Evolutionary conservation across 805 yeast genomes (phyloP).

Genomic region (Starmerella bombicola): DNA sequence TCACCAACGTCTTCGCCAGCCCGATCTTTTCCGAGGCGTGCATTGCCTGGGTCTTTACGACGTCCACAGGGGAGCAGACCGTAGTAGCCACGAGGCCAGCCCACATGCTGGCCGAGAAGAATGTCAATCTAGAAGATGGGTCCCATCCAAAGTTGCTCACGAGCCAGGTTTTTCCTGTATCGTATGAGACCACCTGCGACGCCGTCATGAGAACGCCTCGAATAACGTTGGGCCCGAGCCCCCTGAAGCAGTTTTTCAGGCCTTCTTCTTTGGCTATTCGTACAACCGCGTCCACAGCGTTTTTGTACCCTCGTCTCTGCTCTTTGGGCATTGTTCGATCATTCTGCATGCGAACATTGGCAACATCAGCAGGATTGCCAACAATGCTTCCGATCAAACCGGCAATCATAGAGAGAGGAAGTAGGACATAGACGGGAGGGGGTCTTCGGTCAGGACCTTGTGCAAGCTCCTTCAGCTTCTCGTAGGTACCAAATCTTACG

Average conservation of each 20-base stretch:
- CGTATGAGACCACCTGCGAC: constrained; percentile 80
- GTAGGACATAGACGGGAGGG: constrained; percentile 46
- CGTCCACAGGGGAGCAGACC: constrained; percentile 86
- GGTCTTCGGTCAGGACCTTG: constrained; percentile 24
- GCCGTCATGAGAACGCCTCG: constrained; percentile 85
- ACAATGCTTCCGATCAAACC: constrained; percentile 76
- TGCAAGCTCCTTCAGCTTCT: constrained; percentile 46
- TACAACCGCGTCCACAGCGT: constrained; percentile 64
- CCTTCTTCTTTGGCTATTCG: constrained; percentile 54
- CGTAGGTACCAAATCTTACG: constrained; percentile 78
- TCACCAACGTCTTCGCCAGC: constrained; percentile 39
- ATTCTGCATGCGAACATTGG: constrained; percentile 83
- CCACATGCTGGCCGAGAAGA: constrained; percentile 61
- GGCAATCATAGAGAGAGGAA: constrained; percentile 73
- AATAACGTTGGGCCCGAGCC: constrained; percentile 61
- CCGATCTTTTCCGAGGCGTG: constrained; percentile 35
- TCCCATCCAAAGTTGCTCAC: constrained; percentile 41
- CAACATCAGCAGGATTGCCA: constrained; percentile 82
- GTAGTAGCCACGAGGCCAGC: constrained; percentile 88
- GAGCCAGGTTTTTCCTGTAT: constrained; percentile 51
- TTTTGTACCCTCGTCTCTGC: constrained; percentile 57
- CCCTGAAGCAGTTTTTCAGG: constrained; percentile 47
- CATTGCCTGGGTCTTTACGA: constrained; percentile 80
- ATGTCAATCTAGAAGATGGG: constrained; percentile 53
- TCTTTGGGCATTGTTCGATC: constrained; percentile 56